phyloP scores from a whole-genome alignment of 805 yeast genomes.

The Yarrowia yakushimensis region DNA sequence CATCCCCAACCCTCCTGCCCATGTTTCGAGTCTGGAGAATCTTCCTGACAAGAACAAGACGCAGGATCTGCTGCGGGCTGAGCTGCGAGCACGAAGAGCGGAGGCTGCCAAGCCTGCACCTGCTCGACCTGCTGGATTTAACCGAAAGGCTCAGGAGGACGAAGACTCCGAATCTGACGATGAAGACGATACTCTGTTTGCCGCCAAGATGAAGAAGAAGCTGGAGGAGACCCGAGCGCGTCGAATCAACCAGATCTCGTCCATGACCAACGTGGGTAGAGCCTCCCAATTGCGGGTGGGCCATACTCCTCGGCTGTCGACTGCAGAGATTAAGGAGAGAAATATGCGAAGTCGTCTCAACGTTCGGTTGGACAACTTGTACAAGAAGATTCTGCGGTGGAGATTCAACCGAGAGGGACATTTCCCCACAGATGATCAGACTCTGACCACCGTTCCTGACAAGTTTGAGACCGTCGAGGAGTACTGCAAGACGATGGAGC shows the following conservation, averaged over 20 bases:
- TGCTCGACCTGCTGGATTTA: constrained; percentile 49
- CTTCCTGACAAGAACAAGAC: constrained; percentile 31
- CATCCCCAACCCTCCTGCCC: constrained; percentile 26
- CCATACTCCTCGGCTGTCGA: constrained; percentile 39
- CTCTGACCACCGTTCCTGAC: constrained; percentile 51
- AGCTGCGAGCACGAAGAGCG: constrained; percentile 10
- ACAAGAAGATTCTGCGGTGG: constrained; percentile 71
- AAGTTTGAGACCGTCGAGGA: constrained; percentile 57
- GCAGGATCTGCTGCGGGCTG: constrained; percentile 26
- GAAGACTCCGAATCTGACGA: constrained; percentile 30
- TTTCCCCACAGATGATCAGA: constrained; percentile 46
- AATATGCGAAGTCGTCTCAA: constrained; percentile 74
- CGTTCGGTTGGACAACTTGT: constrained; percentile 73
- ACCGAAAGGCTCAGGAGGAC: constrained; percentile 29
- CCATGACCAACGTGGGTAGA: constrained; percentile 15
- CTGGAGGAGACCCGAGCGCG: constrained; percentile 25
- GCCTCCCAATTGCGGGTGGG: constrained; percentile 26
- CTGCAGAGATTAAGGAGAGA: constrained; percentile 60
- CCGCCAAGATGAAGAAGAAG: constrained; percentile 37
- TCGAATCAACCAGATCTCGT: constrained; percentile 25
- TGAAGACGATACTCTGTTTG: constrained; percentile 41
- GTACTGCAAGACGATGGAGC: constrained; percentile 68
- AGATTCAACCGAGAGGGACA: constrained; percentile 55
- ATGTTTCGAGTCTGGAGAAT: constrained; percentile 16
- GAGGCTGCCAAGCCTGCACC: constrained; percentile 40